Conservation (phyloP, 768 basidiomycete species). For the Trametes punicea region DNA sequence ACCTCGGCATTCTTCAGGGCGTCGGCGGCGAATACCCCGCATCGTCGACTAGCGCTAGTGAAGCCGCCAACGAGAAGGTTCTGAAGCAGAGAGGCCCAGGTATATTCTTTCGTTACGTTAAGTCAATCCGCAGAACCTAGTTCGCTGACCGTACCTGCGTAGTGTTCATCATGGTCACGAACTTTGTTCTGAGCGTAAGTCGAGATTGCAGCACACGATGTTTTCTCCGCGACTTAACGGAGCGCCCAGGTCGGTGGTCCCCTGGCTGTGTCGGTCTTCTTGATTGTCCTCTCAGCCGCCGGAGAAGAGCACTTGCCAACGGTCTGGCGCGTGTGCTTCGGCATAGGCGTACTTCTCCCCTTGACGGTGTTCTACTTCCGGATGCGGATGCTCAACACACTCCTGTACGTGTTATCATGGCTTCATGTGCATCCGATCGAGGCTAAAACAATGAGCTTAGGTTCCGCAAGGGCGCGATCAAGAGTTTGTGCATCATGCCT, state of each 20-base stretch:
- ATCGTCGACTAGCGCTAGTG: slow-evolving; percentile 63
- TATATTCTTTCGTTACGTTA: slow-evolving; percentile 23
- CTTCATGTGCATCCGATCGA: neutral
- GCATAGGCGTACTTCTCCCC: slow-evolving; percentile 59
- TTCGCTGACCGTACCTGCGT: neutral
- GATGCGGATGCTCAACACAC: slow-evolving; percentile 66
- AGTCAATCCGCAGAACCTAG: neutral
- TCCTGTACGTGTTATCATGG: slow-evolving; percentile 36
- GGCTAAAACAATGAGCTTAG: slow-evolving; percentile 8
- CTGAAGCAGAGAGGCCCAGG: slow-evolving; percentile 57
- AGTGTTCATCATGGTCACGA: slow-evolving; percentile 77
- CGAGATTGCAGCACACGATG: slow-evolving; percentile 5
- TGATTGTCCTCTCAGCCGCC: slow-evolving; percentile 66
- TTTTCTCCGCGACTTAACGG: slow-evolving; percentile 9
- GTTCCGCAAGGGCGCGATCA: slow-evolving; percentile 59
- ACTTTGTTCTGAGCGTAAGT: slow-evolving; percentile 61
- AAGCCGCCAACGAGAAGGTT: slow-evolving; percentile 72
- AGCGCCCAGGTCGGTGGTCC: slow-evolving; percentile 57
- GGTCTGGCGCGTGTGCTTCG: slow-evolving; percentile 68
- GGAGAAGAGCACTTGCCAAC: slow-evolving; percentile 58
- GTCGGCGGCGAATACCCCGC: slow-evolving; percentile 80
- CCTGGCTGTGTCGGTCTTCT: slow-evolving; percentile 60
- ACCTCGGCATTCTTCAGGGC: slow-evolving; percentile 38
- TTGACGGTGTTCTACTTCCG: slow-evolving; percentile 71
- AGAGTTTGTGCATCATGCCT: slow-evolving; percentile 38